Conservation (phyloP, 106 monocot species). For the Dactylorhiza incarnata region DNA sequence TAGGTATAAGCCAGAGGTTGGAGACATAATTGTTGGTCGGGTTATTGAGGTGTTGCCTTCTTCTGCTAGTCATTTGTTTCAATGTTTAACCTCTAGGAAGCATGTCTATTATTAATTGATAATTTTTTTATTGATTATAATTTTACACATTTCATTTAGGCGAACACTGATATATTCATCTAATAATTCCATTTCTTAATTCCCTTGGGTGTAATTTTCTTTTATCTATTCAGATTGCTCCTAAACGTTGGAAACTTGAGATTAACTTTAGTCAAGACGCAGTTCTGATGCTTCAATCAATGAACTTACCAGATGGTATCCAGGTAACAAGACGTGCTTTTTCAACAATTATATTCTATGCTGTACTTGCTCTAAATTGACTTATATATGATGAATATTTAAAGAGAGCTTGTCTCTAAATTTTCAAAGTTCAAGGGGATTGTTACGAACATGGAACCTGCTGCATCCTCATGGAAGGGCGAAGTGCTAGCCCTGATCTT, state of each 20-base stretch:
- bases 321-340: constrained; percentile 46
- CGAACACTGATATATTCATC: too few relatives aligned
- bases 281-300: constrained; percentile 97
- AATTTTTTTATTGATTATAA: too few relatives aligned
- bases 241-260: constrained; percentile 90
- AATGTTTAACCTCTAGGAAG: neutral
- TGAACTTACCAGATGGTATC: constrained; percentile 97
- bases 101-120: neutral
- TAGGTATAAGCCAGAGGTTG: constrained; percentile 98
- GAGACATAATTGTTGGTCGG: constrained; percentile 95
- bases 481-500: too few relatives aligned
- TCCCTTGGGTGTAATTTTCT: neutral
- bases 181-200: neutral
- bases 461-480: too few relatives aligned
- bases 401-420: neutral
- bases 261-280: constrained; percentile 96
- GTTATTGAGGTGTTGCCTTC: constrained; percentile 66
- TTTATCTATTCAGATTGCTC: constrained; percentile 55
- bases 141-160: too few relatives aligned
- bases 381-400: neutral
- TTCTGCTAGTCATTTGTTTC: neutral
- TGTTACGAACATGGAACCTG: too few relatives aligned
- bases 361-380: neutral
- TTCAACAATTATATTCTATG: neutral
- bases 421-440: too few relatives aligned